Evolutionary conservation across 225 moss, liverwort and hornwort genomes (phyloP).

Genomic region (Rhytidiadelphus loreus): DNA sequence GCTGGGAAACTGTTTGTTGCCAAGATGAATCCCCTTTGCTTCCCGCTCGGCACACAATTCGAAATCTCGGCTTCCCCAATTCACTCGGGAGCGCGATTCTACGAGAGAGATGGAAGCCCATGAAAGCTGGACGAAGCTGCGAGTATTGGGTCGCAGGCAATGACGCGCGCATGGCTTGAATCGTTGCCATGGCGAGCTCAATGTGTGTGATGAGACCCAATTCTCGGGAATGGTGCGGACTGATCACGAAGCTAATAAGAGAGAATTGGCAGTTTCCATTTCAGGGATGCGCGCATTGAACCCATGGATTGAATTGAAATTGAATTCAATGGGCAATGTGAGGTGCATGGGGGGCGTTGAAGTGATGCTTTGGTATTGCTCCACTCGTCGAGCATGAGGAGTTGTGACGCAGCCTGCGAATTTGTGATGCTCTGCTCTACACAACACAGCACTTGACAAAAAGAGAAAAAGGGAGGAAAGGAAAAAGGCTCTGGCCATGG

Average conservation of each 20-base stretch:
- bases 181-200: slow-evolving; percentile 20
- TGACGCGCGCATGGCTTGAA: slow-evolving; percentile 13
- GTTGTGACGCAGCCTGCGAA: not conserved
- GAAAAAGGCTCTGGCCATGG: not conserved
- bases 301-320: not conserved
- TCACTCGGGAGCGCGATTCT: not conserved
- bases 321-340: not conserved
- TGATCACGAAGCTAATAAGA: not conserved
- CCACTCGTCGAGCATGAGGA: not conserved
- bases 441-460: not conserved
- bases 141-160: not conserved
- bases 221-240: not conserved
- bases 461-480: not conserved
- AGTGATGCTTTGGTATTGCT: not conserved
- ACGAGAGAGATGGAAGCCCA: not conserved
- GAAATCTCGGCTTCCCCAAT: not conserved
- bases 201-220: not conserved
- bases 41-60: slow-evolving; percentile 11
- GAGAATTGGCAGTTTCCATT: not conserved
- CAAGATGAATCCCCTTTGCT: slow-evolving; percentile 3
- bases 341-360: not conserved
- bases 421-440: not conserved
- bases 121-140: not conserved
- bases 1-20: slow-evolving; percentile 16
- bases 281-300: not conserved